Evolutionary conservation across 2,329 filamentous ascomycete species (phyloP).

Genomic region (Cladosporium cucumerinum): DNA sequence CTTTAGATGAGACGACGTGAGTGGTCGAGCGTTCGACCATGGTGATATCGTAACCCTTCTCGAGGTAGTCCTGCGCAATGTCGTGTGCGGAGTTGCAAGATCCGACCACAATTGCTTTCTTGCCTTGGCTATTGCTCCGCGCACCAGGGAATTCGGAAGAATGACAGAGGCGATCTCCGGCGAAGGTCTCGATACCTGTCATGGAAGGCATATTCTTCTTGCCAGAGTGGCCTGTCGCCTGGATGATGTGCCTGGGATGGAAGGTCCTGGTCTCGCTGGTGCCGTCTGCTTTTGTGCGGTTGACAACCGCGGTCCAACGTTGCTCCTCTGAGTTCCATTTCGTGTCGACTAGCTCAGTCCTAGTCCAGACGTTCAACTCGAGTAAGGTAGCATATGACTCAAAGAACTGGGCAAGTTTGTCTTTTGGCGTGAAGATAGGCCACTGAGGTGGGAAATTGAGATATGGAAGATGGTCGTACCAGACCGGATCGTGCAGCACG

Average conservation of each 20-base stretch:
- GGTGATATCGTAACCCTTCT: constrained; percentile 42
- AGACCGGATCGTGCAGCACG: constrained; percentile 59
- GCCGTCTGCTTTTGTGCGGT: constrained; percentile 39
- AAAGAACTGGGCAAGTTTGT: constrained; percentile 67
- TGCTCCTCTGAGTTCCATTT: constrained; percentile 49
- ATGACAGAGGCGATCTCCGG: constrained; percentile 57
- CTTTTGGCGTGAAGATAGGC: constrained; percentile 69
- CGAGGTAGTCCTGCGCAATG: constrained; percentile 47
- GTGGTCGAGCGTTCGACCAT: constrained; percentile 47
- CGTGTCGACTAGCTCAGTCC: constrained; percentile 35
- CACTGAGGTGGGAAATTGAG: constrained; percentile 61
- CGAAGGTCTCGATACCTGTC: constrained; percentile 42
- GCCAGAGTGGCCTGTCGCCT: constrained; percentile 66
- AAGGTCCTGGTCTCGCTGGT: constrained; percentile 49
- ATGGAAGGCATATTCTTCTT: constrained; percentile 52
- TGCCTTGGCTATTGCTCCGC: constrained; percentile 35
- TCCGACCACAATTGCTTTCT: constrained; percentile 46
- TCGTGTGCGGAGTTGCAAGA: constrained; percentile 51
- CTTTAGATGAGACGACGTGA: constrained; percentile 37
- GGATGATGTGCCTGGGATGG: constrained; percentile 61
- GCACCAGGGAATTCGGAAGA: constrained; percentile 46
- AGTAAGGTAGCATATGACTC: constrained; percentile 61
- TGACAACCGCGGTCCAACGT: constrained; percentile 55
- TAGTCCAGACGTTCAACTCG: constrained; percentile 66
- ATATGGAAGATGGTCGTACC: constrained; percentile 59